Evolutionary conservation across 176 grass and related monocot species (phyloP).

Genomic region (Phragmites australis): DNA sequence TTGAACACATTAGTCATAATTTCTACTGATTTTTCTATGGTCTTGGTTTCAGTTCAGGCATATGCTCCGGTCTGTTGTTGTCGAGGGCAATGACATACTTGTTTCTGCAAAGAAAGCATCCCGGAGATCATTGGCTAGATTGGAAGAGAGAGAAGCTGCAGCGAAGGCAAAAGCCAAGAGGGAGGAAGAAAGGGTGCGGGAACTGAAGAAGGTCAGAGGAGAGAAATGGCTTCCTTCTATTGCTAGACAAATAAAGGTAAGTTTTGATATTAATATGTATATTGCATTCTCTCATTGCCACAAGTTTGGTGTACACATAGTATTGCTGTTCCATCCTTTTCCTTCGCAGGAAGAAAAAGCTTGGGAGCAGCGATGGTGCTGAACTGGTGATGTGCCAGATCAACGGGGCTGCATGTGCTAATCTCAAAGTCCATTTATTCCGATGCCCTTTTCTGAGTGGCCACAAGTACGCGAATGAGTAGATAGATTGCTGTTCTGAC

Average conservation of each 20-base stretch:
- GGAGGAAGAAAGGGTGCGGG: slow-evolving; percentile 79
- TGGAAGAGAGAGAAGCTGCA: slow-evolving; percentile 71
- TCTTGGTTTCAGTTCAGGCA: slow-evolving; percentile 69
- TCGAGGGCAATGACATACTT: slow-evolving; percentile 72
- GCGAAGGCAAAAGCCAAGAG: slow-evolving; percentile 64
- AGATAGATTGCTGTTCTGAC: not conserved
- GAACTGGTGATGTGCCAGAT: not conserved
- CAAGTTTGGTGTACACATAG: not conserved
- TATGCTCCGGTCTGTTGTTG: slow-evolving; percentile 63
- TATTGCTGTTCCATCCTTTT: not conserved
- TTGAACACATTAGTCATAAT: slow-evolving; percentile 12
- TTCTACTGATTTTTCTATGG: not conserved
- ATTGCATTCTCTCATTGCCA: not conserved
- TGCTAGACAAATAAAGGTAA: slow-evolving; percentile 77
- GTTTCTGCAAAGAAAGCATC: slow-evolving; percentile 62
- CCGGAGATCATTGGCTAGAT: slow-evolving; percentile 64
- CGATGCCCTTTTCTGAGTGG: not conserved
- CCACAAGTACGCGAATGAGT: not conserved
- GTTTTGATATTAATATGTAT: not conserved
- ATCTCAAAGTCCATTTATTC: not conserved
- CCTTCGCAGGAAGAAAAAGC: slow-evolving; percentile 40
- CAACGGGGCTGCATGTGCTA: not conserved
- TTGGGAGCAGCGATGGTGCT: slow-evolving; percentile 23
- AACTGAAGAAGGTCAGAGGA: slow-evolving; percentile 81
- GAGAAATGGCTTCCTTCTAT: slow-evolving; percentile 99